phyloP scores from a whole-genome alignment of 202 grass and related monocot genomes.

The Musa balbisiana region DNA sequence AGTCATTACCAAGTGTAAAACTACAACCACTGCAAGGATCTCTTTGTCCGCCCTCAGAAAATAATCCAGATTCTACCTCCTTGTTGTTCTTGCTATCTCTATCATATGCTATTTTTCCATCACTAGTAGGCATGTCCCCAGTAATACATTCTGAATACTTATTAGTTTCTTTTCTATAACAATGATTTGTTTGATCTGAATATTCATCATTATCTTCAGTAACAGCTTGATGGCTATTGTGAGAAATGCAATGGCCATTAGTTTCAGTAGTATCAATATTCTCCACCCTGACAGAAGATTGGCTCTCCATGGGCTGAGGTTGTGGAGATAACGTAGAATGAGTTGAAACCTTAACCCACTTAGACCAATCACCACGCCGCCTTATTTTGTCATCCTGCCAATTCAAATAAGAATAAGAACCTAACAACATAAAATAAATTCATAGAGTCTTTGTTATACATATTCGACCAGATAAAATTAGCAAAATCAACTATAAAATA shows the following conservation, averaged over 20 bases:
- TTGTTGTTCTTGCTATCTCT: neutral
- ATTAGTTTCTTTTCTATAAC: constrained; percentile 20
- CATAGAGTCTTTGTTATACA: neutral
- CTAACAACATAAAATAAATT: neutral
- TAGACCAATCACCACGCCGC: constrained; percentile 70
- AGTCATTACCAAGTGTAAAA: constrained; percentile 32
- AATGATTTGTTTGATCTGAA: neutral
- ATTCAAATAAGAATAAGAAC: constrained; percentile 24
- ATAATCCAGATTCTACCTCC: neutral
- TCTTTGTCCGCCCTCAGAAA: neutral
- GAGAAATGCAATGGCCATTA: constrained; percentile 29
- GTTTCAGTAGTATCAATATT: constrained; percentile 27
- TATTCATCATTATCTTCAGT: constrained; percentile 34
- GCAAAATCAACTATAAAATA: constrained; percentile 4
- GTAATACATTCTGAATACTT: constrained; percentile 14
- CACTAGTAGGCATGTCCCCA: constrained; percentile 20
- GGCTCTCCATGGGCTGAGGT: constrained; percentile 31
- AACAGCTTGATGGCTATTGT: constrained; percentile 23
- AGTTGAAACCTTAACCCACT: constrained; percentile 44
- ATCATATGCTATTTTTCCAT: constrained; percentile 17
- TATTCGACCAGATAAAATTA: neutral
- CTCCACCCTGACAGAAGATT: constrained; percentile 32
- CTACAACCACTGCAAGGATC: constrained; percentile 22
- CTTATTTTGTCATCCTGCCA: constrained; percentile 79
- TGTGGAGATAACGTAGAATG: neutral